Percentiles rank a stretch among this genome's conserved stretches.
These are phyloP conservation scores for Saturnispora besseyi DNA, from an alignment of 805 yeast species.

Conservation along the genomic window DNA sequence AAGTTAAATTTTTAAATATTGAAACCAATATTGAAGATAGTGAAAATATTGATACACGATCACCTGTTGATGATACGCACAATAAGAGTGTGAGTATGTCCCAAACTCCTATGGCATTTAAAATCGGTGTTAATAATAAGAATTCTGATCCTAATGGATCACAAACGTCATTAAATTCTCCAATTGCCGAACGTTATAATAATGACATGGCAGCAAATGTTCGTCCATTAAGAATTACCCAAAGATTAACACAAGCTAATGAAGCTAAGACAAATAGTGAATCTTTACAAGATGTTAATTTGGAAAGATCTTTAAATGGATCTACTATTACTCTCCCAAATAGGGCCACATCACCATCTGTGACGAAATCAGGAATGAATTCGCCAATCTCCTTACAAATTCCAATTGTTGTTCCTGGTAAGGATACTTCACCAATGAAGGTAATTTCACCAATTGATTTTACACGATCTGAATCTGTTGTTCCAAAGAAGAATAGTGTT, in stretches of 20 bases:
- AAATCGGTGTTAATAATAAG: neutral
- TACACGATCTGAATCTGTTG: neutral
- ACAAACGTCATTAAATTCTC: conserved; percentile 1
- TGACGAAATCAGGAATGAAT: neutral
- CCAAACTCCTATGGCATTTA: conserved; percentile 11
- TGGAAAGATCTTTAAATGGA: neutral
- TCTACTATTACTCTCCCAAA: neutral
- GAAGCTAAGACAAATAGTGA: conserved; percentile 2
- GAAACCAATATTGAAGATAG: neutral
- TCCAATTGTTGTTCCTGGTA: conserved; percentile 9
- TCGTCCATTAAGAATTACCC: conserved; percentile 62
- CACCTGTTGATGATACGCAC: neutral
- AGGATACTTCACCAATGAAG: conserved; percentile 7
- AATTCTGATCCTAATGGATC: neutral
- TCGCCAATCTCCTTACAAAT: conserved; percentile 8
- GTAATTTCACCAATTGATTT: neutral
- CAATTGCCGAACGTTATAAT: neutral
- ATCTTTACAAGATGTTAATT: neutral
- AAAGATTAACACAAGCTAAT: conserved; percentile 31
- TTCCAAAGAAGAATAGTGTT: conserved; percentile 8
- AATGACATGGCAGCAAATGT: conserved; percentile 33
- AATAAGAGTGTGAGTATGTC: conserved; percentile 7
- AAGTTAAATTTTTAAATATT: neutral
- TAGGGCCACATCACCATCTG: conserved; percentile 17
- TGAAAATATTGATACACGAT: neutral